phyloP scores from a whole-genome alignment of 2,329 filamentous ascomycete species.

The Pseudogymnoascus sp. region DNA sequence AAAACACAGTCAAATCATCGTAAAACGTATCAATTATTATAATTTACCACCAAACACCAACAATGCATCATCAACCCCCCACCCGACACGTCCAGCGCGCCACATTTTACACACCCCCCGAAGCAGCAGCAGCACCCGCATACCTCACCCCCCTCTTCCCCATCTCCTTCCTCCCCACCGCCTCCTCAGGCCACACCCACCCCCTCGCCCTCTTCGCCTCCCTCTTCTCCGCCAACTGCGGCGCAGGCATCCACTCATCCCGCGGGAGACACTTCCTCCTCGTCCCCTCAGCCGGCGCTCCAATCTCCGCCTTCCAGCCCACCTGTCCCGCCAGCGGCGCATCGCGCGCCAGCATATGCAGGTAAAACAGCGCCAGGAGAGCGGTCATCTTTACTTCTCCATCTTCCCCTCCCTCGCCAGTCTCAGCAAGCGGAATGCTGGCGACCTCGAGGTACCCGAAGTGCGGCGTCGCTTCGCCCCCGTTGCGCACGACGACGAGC shows the following conservation, averaged over 20 bases:
- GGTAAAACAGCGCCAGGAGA: conserved; percentile 67
- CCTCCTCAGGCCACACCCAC: conserved; percentile 71
- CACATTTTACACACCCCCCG: neutral
- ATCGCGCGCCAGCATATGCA: conserved; percentile 64
- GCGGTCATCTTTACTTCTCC: conserved; percentile 63
- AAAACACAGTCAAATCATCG: neutral
- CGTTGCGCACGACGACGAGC: conserved; percentile 80
- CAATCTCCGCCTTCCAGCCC: conserved; percentile 64
- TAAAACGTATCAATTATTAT: conserved; percentile 2
- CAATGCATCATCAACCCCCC: neutral
- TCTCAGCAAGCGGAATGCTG: conserved; percentile 49
- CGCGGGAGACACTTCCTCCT: conserved; percentile 62
- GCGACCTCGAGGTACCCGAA: conserved; percentile 83
- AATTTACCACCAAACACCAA: neutral
- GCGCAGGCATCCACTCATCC: conserved; percentile 69
- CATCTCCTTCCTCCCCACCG: conserved; percentile 64
- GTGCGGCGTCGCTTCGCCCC: conserved; percentile 62
- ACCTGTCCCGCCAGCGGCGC: conserved; percentile 52
- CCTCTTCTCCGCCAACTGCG: conserved; percentile 66
- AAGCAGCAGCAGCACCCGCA: neutral
- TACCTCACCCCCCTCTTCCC: conserved; percentile 59
- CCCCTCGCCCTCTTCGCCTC: conserved; percentile 67
- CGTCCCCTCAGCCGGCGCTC: conserved; percentile 66
- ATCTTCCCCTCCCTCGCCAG: conserved; percentile 24
- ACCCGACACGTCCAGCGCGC: neutral